Base-by-base conservation (phyloP, 108 stramenopile species). In the Mediolabrus comicus region DNA sequence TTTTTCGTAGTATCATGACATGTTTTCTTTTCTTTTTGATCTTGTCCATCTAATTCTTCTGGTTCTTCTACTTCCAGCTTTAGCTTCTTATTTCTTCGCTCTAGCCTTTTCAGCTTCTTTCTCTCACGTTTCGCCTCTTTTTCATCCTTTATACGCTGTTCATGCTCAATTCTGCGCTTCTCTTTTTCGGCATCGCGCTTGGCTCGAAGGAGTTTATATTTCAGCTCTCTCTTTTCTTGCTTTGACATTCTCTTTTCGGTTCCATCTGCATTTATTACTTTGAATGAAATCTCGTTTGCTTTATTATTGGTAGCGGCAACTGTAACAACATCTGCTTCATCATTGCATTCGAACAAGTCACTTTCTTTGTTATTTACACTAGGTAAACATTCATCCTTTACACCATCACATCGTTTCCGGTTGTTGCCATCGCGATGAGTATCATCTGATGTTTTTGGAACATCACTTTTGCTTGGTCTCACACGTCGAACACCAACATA, bases 221-320 rank as follows among this genome's bases (percentile, higher is more conserved):
- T 88, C 12, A 72, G 22, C n/a, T 74, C 59, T 67, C 81, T 87
- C 73, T 91, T 94, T 68, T 94, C 90, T 62, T 79, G 64, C n/a
- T 57, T 79, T 7, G 86, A 89, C 92, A 90, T 90, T 32, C 92
- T 84, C 39, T 87, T 83, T 39, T 84, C 87, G 17, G 55, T 69
- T 19, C 89, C 89, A 69, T 83, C 72, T 12, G 76, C 66, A 46
- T 84, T 77, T 0, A 60, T 81, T 2, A 93, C 62, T 67, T 75
- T 82, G 71, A 67, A 92, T 24, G 56, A 33, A 33, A 51, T 34
- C 2, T 54, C 36, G 25, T 41, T 33, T 17, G 59, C 59, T 3
- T 51, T 58, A 36, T 26, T 57, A 19, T 38, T 24, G 13, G 3
- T 25, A 38, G 29, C 68, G 27, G 28, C 49, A 17, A 2, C 49